Conservation (phyloP, 1,284 basidiomycete species). For the Mycena sp. region DNA sequence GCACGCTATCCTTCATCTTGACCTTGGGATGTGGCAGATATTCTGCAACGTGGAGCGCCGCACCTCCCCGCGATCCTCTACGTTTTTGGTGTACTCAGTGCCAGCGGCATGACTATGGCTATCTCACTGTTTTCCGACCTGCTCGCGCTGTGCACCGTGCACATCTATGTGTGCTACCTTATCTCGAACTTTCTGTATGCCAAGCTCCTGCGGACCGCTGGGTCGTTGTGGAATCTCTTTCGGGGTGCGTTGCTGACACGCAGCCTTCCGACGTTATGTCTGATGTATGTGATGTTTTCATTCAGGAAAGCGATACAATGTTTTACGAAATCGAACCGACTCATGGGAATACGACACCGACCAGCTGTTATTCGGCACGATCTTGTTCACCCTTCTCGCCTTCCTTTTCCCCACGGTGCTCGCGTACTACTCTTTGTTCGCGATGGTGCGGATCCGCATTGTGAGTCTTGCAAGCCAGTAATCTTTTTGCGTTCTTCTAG, state of each 20-base stretch:
- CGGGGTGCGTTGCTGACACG: slow-evolving; percentile 64
- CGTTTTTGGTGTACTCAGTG: slow-evolving; percentile 62
- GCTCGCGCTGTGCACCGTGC: slow-evolving; percentile 73
- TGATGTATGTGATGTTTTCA: slow-evolving; percentile 3
- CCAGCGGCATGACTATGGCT: slow-evolving; percentile 75
- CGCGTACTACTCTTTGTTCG: slow-evolving; percentile 88
- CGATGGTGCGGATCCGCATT: slow-evolving; percentile 76
- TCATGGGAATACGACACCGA: slow-evolving; percentile 93
- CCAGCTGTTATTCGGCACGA: slow-evolving; percentile 93
- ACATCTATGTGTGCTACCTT: slow-evolving; percentile 79
- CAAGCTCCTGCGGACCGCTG: slow-evolving; percentile 67
- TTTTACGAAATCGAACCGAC: slow-evolving; percentile 85
- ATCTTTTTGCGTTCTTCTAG: slow-evolving; percentile 50
- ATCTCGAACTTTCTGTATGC: slow-evolving; percentile 73
- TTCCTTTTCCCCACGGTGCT: slow-evolving; percentile 93
- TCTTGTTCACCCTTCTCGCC: slow-evolving; percentile 91
- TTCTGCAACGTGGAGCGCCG: slow-evolving; percentile 49
- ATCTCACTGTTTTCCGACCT: slow-evolving; percentile 77
- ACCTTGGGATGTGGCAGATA: slow-evolving; percentile 37
- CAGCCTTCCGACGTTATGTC: background rate
- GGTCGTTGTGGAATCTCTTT: slow-evolving; percentile 93
- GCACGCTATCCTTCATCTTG: slow-evolving; percentile 1
- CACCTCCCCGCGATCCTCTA: slow-evolving; percentile 59
- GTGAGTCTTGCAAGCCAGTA: too few relatives aligned
- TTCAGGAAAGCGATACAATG: slow-evolving; percentile 87